Evolutionary conservation across 2,329 filamentous ascomycete species (phyloP), one percentile per base, ranked within the genome.

Genomic region (Fusarium goolgardi): DNA sequence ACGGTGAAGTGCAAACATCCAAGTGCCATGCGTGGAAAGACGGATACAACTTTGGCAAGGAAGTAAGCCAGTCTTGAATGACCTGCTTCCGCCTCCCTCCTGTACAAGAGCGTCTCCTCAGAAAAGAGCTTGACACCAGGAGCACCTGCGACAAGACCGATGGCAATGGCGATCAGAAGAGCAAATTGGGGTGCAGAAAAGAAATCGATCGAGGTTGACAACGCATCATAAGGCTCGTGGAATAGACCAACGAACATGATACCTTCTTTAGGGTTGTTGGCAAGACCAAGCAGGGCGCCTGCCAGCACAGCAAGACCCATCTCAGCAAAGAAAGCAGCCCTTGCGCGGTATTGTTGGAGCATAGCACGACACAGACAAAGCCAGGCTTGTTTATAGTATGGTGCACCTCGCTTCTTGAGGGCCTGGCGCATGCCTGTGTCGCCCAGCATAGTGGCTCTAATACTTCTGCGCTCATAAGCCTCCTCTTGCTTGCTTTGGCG

Each of bases 111-210:
- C 34, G 53, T 71, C 40, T 74, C 72, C 45, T 74, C 72, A 6
- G 84, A 86, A 71, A 88, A 88, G 18, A 84, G 80, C 68, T 82
- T 83, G 63, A 88, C 86, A 1, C 85, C 86, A 0, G 86, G 85
- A 1, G 85, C 71, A 20, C 63, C 71, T 0, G 84, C 81, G 3
- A 85, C 83, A 4, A 88, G 81, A 4, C 86, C 86, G 43, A 88
- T 84, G 18, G 85, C 83, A 62, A 88, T 85, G 55, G 79, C 81
- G 3, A 81, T 80, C 4, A 88, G 79, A 4, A 88, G 79, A 1
- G 84, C 82, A 18, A 88, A 77, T 70, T 87, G 81, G 0, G 85
- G 83, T 1, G 83, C 82, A 4, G 83, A 82, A 27, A 72, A 69
- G 71, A 85, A 81, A 71, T 88, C 84, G 13, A 82, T 80, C 1